Evolutionary conservation across 164 flowering plant genomes (phyloP), one percentile per base, ranked within the genome.

Genomic region (Hamamelis virginiana): DNA sequence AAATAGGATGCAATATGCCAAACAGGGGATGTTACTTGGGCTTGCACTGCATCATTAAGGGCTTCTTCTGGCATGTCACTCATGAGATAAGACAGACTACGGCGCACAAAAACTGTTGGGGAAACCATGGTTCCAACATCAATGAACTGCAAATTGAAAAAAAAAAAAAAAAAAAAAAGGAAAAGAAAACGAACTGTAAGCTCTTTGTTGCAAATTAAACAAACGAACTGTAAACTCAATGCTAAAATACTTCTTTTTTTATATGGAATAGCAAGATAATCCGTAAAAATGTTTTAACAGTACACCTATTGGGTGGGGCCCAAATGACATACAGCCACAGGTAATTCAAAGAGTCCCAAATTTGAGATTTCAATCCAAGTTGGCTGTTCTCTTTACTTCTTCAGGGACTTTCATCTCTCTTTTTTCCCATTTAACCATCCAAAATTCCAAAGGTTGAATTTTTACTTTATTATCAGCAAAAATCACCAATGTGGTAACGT

Each of bases 51-150:
- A 74, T 91, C 98, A 64, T 80, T 81, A 1, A 89, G 88, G 48
- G 97, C 97, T 83, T 89, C 92, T 26, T 86, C 82, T 11, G 92
- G 90, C 95, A 86, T 81, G 62, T 91, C 88, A 55, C 71, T 86
- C 83, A 93, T 85, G 68, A 92, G 93, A 77, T 87, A 82, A 6
- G 83, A 86, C 10, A 92, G 73, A 64, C 93, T 82, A n/a, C 98
- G 95, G 13, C 98, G 93, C n/a, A 95, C 95, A 78, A 48, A 89
- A 19, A 89, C 86, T 10, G 98, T 93, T 22, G 98, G 97, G 62
- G 98, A 93, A 61, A 91, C 85, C 97, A 89, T 87, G 23, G 92
- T 93, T 67, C 97, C 98, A 41, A 78, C 95, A 19, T 91, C 95
- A 57, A 93, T 86, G 80, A 93, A 93, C 98, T 93, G 95, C 79